phyloP scores from a whole-genome alignment of 257 asterid species.

The Verbascum thapsus region DNA sequence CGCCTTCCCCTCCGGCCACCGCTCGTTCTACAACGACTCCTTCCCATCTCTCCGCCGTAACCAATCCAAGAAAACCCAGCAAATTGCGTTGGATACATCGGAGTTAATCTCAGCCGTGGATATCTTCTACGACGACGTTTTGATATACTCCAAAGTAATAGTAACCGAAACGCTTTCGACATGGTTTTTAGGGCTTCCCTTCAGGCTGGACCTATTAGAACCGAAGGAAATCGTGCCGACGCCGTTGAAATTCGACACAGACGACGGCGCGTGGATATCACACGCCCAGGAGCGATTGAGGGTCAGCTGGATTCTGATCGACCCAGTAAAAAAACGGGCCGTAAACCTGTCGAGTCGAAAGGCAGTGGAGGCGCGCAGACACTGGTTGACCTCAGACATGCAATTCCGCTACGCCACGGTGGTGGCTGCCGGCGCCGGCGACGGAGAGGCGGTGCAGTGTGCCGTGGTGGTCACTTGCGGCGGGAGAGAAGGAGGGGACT shows the following conservation, averaged over 20 bases:
- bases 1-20: slow-evolving; percentile 60
- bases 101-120: slow-evolving; percentile 77
- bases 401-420: slow-evolving; percentile 50
- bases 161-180: slow-evolving; percentile 43
- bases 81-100: not conserved
- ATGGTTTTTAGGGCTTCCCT: slow-evolving; percentile 57
- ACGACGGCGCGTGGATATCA: slow-evolving; percentile 19
- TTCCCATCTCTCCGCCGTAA: slow-evolving; percentile 43
- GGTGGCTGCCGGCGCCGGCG: slow-evolving; percentile 27
- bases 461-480: slow-evolving; percentile 59
- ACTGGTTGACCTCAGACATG: slow-evolving; percentile 57
- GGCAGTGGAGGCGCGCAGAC: slow-evolving; percentile 58
- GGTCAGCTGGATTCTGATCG: slow-evolving; percentile 77
- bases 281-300: slow-evolving; percentile 43
- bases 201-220: slow-evolving; percentile 60
- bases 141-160: slow-evolving; percentile 52
- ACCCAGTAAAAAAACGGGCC: slow-evolving; percentile 48
- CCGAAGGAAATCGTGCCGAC: slow-evolving; percentile 43
- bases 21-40: slow-evolving; percentile 63
- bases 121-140: slow-evolving; percentile 43
- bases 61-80: slow-evolving; percentile 1
- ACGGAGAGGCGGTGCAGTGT: slow-evolving; percentile 43
- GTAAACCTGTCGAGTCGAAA: slow-evolving; percentile 50
- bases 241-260: slow-evolving; percentile 37
- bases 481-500: slow-evolving; percentile 51